Conservation (phyloP, 2,329 filamentous ascomycete species). For the Aureobasidium leucospermi region DNA sequence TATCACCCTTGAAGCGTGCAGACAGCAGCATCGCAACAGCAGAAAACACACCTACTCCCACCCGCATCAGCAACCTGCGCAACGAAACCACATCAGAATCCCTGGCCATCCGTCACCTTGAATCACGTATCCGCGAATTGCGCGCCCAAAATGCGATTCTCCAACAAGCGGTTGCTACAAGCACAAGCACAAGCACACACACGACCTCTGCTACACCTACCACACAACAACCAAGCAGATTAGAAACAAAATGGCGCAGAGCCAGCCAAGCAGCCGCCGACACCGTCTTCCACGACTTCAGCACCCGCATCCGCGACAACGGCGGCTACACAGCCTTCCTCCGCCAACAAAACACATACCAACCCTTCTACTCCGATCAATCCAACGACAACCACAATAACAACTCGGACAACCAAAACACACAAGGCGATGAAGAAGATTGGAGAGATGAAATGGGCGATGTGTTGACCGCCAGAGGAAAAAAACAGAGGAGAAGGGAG, state of each 20-base stretch:
- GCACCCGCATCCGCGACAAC: conserved; percentile 55
- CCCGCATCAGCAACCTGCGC: conserved; percentile 22
- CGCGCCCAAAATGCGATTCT: too few species aligned
- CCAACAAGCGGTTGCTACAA: conserved; percentile 36
- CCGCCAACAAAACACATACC: conserved; percentile 28
- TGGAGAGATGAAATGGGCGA: conserved; percentile 30
- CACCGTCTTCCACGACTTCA: conserved; percentile 55
- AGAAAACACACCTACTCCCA: conserved; percentile 14
- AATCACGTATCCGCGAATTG: too few species aligned
- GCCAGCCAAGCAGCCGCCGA: conserved; percentile 59
- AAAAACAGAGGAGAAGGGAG: conserved; percentile 43
- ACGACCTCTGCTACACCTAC: not conserved
- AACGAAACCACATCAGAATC: conserved; percentile 33
- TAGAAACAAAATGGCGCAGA: conserved; percentile 52
- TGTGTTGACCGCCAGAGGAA: conserved; percentile 37
- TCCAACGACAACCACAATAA: too few species aligned
- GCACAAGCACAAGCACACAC: not conserved
- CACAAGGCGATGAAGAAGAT: conserved; percentile 25
- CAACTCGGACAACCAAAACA: not conserved
- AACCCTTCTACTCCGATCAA: conserved; percentile 19
- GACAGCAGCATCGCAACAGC: not conserved
- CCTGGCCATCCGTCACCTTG: too few species aligned
- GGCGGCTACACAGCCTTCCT: conserved; percentile 52
- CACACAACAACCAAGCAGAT: conserved; percentile 19
- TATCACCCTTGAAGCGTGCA: conserved; percentile 54